These are phyloP conservation scores for Geotrichum restrictum DNA, from an alignment of 1,139 yeast species.

Conservation along the genomic window DNA sequence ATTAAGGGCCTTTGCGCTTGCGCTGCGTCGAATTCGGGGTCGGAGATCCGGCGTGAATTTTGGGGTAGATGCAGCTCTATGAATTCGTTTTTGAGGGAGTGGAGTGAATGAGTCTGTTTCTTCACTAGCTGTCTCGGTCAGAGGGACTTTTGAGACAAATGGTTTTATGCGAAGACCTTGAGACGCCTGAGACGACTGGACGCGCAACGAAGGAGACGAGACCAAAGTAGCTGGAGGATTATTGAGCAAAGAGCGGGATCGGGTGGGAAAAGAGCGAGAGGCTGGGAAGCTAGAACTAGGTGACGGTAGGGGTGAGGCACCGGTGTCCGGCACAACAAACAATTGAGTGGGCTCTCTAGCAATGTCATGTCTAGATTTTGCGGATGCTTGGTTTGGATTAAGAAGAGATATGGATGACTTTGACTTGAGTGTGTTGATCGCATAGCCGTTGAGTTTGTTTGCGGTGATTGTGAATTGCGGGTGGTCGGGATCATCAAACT, in stretches of 20 bases:
- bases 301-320: conserved; percentile 3
- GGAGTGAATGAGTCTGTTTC: conserved; percentile 7
- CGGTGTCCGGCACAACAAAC: conserved; percentile 2
- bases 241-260: conserved; percentile 3
- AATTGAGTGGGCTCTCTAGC: neutral
- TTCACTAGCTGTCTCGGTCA: conserved; percentile 5
- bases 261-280: conserved; percentile 2
- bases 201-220: conserved; percentile 5
- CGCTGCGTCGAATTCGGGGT: conserved; percentile 4
- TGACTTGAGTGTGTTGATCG: conserved; percentile 27
- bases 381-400: conserved; percentile 18
- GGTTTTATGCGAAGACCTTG: conserved; percentile 14
- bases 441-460: conserved; percentile 27
- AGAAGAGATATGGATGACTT: conserved; percentile 21
- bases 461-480: conserved; percentile 19
- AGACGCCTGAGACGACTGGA: conserved; percentile 16
- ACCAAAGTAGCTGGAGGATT: conserved; percentile 15
- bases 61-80: conserved; percentile 20
- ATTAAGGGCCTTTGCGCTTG: conserved; percentile 1
- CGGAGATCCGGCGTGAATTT: conserved; percentile 5
- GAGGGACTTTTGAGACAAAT: conserved; percentile 6
- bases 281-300: conserved; percentile 6
- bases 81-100: conserved; percentile 13
- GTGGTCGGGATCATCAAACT: conserved; percentile 16
- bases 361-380: conserved; percentile 8